Percentiles rank a stretch among this genome's conserved stretches.
phyloP scores from a whole-genome alignment of 345 rosid species.

The Gossypium anomalum region DNA sequence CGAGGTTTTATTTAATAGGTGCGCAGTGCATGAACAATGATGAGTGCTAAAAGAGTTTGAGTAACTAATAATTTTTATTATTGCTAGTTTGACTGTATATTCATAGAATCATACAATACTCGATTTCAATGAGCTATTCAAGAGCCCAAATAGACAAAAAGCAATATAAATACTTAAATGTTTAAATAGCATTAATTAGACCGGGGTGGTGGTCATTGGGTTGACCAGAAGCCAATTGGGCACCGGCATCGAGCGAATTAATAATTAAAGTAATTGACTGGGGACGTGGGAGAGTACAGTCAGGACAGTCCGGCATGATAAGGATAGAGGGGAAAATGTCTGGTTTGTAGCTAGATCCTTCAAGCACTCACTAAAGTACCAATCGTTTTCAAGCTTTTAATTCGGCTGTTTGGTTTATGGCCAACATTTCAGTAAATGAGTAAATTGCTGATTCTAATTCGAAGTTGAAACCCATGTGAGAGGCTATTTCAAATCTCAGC shows the following conservation, averaged over 20 bases:
- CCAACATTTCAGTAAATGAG: slow-evolving; percentile 6
- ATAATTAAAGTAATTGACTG: neutral
- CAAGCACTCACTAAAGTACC: neutral
- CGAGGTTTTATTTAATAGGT: neutral
- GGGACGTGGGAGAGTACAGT: neutral
- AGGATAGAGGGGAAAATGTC: neutral
- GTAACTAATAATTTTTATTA: neutral
- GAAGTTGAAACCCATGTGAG: neutral
- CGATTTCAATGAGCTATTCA: neutral
- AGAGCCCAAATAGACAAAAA: neutral
- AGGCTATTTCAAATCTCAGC: neutral
- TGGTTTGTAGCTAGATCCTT: neutral
- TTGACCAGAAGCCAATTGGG: neutral
- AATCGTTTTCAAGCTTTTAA: neutral
- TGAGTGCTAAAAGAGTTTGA: neutral
- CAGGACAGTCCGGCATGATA: slow-evolving; percentile 4
- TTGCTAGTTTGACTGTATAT: neutral
- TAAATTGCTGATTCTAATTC: neutral
- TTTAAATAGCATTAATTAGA: neutral
- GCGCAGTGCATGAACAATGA: slow-evolving; percentile 3
- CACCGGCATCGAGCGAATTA: slow-evolving; percentile 1
- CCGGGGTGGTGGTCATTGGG: neutral
- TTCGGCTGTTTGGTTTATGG: neutral
- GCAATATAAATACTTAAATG: neutral
- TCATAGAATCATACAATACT: neutral